These are phyloP conservation scores for Bathelium albidoporum DNA, from an alignment of 495 filamentous ascomycete genomes.

Conservation along the genomic window DNA sequence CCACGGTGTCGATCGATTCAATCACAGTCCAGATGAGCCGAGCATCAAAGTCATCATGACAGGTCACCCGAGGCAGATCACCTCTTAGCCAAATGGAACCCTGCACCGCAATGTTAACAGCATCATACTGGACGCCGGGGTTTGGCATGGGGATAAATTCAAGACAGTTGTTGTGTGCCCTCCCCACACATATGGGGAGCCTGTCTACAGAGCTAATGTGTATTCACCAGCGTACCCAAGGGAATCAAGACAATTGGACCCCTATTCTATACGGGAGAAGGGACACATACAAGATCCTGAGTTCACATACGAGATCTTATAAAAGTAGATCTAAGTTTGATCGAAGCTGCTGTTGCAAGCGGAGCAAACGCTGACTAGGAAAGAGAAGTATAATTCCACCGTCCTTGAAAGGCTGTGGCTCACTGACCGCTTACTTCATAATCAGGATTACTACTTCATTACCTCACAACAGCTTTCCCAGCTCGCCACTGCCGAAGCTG, in stretches of 20 bases:
- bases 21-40: conserved; percentile 23
- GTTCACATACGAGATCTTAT: conserved; percentile 25
- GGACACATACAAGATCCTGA: conserved; percentile 18
- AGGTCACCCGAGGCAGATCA: no score
- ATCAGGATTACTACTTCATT: conserved; percentile 21
- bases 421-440: neutral
- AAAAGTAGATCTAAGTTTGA: conserved; percentile 15
- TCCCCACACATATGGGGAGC: conserved; percentile 24
- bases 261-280: conserved; percentile 18
- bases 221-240: conserved; percentile 9
- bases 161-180: conserved; percentile 22
- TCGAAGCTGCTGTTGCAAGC: conserved; percentile 22
- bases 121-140: conserved; percentile 12
- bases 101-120: conserved; percentile 20
- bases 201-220: conserved; percentile 7
- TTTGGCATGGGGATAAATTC: conserved; percentile 17
- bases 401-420: neutral
- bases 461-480: conserved; percentile 18
- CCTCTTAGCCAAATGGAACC: conserved; percentile 12
- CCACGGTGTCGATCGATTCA: neutral
- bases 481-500: conserved; percentile 13
- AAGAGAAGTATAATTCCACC: conserved; percentile 9
- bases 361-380: conserved; percentile 22
- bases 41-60: no score
- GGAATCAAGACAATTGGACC: conserved; percentile 3